Evolutionary conservation across 2,329 filamentous ascomycete genomes (phyloP), one percentile per base, ranked within the genome.

Genomic region (Fusarium liriodendri): DNA sequence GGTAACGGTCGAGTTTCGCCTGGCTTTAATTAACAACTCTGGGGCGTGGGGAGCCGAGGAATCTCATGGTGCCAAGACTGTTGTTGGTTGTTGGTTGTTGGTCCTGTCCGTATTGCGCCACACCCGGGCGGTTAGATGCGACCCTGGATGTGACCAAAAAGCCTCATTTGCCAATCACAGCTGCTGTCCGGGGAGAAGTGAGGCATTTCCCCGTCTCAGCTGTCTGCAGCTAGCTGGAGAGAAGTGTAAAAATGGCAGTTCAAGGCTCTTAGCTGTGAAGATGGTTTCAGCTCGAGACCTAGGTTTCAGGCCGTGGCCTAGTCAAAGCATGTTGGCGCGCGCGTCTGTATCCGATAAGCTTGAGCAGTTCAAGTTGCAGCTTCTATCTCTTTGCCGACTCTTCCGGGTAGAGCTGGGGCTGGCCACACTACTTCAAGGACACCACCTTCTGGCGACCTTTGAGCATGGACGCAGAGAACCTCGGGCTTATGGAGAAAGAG

Each of bases 81-180:
- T 37, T 60, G 60, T 62, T 52, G 27, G 25, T 40, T 61, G 60
- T 62, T 62, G 62, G 37, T 25, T 50, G 45, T 27, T 50, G 45
- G 45, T 50, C 29, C 52, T 32, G 13, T 14, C 32, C 22, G 27
- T 58, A 57, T 40, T 59, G 52, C 50, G 27, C 62, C 62, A 59
- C 52, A 11, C 20, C 25, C 29, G 32, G 35, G 60, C 60, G 60
- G 60, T 35, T 37, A 62, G 45, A 32, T 62, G 59, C 16, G 20
- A 62, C 59, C 29, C 13, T 22, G 7, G 1, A 62, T 27, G 47
- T 29, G 60, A 54, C 60, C 45, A 22, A 16, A 38, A 38, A n/a
- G 2, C 4, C 45, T 13, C 9, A 27, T 4, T 38, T 22, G n/a
- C 60, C 60, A 62, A 62, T 55, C 32, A 54, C 29, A 54, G n/a